Evolutionary conservation across 2,329 filamentous ascomycete species (phyloP).

Genomic region (Aspergillus sp.): DNA sequence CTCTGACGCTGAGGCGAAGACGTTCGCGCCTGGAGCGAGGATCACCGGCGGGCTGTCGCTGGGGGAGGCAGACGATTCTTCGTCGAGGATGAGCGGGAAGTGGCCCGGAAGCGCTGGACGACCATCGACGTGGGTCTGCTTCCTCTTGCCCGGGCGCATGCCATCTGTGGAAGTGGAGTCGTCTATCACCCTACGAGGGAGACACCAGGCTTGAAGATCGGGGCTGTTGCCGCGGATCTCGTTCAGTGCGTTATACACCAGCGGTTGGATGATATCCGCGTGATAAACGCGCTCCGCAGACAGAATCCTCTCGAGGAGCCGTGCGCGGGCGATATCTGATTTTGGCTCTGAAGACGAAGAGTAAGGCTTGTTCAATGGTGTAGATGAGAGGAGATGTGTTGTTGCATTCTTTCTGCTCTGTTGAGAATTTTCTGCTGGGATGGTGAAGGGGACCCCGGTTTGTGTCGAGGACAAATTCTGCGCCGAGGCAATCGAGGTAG

Average conservation of each 20-base stretch:
- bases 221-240: constrained; percentile 22
- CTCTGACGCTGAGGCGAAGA: constrained; percentile 23
- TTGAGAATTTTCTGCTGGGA: background rate
- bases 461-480: constrained; percentile 39
- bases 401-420: background rate
- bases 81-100: background rate
- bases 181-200: constrained; percentile 17
- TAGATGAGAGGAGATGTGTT: constrained; percentile 43
- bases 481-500: constrained; percentile 55
- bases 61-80: background rate
- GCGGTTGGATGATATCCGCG: constrained; percentile 20
- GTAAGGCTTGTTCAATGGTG: constrained; percentile 49
- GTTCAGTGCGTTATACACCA: constrained; percentile 41
- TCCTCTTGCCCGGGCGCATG: background rate
- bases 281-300: constrained; percentile 32
- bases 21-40: constrained; percentile 32
- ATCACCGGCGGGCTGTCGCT: constrained; percentile 28
- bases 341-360: constrained; percentile 52
- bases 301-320: constrained; percentile 37
- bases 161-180: background rate
- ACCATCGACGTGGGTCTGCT: background rate
- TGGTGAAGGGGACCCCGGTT: constrained; percentile 3
- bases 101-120: background rate
- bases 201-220: constrained; percentile 33
- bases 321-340: constrained; percentile 41